Evolutionary conservation across 495 filamentous ascomycete species (phyloP).

Genomic region (Penicilliopsis zonata): DNA sequence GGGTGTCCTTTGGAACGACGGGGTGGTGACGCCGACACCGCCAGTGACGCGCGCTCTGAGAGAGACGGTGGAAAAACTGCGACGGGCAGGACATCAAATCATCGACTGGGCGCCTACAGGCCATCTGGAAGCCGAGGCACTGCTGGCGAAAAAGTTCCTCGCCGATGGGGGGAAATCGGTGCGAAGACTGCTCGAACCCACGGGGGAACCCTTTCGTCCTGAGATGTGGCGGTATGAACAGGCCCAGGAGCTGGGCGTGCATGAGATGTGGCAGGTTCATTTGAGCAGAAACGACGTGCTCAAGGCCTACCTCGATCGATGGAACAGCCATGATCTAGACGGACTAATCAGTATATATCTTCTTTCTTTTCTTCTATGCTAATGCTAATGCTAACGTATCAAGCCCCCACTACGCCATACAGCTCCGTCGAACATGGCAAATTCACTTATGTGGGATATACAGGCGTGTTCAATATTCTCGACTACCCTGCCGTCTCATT

Average conservation of each 20-base stretch:
- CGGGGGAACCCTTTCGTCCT: slow-evolving; percentile 32
- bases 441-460: slow-evolving; percentile 8
- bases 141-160: slow-evolving; percentile 33
- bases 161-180: slow-evolving; percentile 33
- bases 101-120: slow-evolving; percentile 7
- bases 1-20: slow-evolving; percentile 50
- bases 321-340: slow-evolving; percentile 12
- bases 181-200: slow-evolving; percentile 28
- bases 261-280: slow-evolving; percentile 26
- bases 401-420: slow-evolving; percentile 6
- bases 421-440: slow-evolving; percentile 9
- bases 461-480: slow-evolving; percentile 9
- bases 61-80: slow-evolving; percentile 33
- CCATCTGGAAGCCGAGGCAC: slow-evolving; percentile 23
- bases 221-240: slow-evolving; percentile 31
- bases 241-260: slow-evolving; percentile 14
- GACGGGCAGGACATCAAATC: slow-evolving; percentile 8
- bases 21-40: slow-evolving; percentile 50
- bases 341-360: slow-evolving; percentile 5
- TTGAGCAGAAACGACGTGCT: slow-evolving; percentile 22
- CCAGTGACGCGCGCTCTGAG: slow-evolving; percentile 45
- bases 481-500: slow-evolving; percentile 10
- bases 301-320: slow-evolving; percentile 34
- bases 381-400: not conserved
- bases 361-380: slow-evolving; percentile 1